phyloP scores from a whole-genome alignment of 371 early-diverging fungal genomes.

The Mortierella sp. region DNA sequence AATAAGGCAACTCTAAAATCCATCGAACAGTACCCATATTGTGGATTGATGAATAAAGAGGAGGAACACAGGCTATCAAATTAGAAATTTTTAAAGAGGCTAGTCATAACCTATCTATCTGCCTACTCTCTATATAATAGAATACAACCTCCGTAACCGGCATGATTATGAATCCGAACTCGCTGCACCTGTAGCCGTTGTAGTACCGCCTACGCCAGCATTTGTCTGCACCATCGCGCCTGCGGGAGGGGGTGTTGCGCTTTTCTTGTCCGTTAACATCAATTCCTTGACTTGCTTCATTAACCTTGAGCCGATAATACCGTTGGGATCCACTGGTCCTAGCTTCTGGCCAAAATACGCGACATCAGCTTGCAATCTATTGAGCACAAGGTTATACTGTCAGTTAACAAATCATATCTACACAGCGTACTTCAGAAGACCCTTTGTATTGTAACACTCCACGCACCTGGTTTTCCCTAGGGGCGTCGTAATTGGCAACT shows the following conservation, averaged over 20 bases:
- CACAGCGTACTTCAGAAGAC: not conserved
- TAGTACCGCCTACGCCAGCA: not conserved
- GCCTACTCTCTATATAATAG: not conserved
- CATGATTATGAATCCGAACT: not conserved
- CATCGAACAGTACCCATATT: constrained; percentile 43
- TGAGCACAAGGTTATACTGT: not conserved
- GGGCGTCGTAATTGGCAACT: constrained; percentile 74
- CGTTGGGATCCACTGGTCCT: constrained; percentile 43
- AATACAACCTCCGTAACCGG: not conserved
- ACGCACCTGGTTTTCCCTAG: constrained; percentile 80
- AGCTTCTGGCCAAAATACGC: constrained; percentile 49
- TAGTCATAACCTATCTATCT: not conserved
- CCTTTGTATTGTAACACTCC: not conserved
- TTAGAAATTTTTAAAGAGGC: not conserved
- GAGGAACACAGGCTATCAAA: constrained; percentile 12
- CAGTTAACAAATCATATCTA: not conserved
- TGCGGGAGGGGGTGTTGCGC: constrained; percentile 4
- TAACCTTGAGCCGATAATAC: constrained; percentile 41
- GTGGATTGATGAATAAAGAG: constrained; percentile 44
- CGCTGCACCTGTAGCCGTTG: not conserved
- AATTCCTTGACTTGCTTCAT: constrained; percentile 53
- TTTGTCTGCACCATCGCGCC: not conserved
- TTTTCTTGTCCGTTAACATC: constrained; percentile 37
- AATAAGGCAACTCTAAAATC: constrained; percentile 14
- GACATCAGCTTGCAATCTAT: constrained; percentile 48